These are phyloP conservation scores for Chlorociboria aeruginascens DNA, from an alignment of 495 filamentous ascomycete species.

Conservation along the genomic window DNA sequence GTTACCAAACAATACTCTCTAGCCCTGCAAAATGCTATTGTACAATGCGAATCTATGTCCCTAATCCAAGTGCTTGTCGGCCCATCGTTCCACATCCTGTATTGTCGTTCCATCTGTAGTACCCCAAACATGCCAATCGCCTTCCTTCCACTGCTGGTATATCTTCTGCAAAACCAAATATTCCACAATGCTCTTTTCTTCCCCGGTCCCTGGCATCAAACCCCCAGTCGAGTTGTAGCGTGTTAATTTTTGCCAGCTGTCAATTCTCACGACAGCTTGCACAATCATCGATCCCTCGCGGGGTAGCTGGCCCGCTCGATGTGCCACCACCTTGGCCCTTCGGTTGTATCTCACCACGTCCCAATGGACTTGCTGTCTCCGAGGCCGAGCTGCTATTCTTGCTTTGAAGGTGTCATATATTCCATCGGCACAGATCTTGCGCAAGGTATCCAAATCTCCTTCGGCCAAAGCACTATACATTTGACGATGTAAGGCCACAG, in stretches of 20 bases:
- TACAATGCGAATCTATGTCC: no score
- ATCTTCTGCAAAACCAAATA: conserved; percentile 65
- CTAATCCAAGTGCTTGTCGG: no score
- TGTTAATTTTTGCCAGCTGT: conserved; percentile 50
- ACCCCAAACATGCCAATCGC: conserved; percentile 69
- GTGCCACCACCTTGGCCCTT: conserved; percentile 47
- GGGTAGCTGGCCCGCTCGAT: conserved; percentile 41
- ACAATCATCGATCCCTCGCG: conserved; percentile 36
- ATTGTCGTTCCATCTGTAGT: conserved; percentile 46
- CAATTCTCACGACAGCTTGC: conserved; percentile 64
- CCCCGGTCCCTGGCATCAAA: conserved; percentile 32
- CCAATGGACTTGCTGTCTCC: conserved; percentile 45
- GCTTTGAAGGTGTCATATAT: conserved; percentile 41
- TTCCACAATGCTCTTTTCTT: conserved; percentile 56
- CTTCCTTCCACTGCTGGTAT: conserved; percentile 37
- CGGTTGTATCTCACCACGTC: conserved; percentile 50
- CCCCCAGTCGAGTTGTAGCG: conserved; percentile 23
- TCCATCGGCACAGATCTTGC: conserved; percentile 46
- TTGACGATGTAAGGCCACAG: conserved; percentile 45
- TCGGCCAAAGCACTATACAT: conserved; percentile 65
- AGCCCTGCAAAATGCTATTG: no score
- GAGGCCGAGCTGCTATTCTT: conserved; percentile 43
- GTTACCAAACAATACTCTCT: no score
- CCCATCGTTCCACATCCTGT: conserved; percentile 28
- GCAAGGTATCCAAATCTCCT: conserved; percentile 46